phyloP scores from a whole-genome alignment of 208 protist genomes.

The Blastocrithidia nonstop region DNA sequence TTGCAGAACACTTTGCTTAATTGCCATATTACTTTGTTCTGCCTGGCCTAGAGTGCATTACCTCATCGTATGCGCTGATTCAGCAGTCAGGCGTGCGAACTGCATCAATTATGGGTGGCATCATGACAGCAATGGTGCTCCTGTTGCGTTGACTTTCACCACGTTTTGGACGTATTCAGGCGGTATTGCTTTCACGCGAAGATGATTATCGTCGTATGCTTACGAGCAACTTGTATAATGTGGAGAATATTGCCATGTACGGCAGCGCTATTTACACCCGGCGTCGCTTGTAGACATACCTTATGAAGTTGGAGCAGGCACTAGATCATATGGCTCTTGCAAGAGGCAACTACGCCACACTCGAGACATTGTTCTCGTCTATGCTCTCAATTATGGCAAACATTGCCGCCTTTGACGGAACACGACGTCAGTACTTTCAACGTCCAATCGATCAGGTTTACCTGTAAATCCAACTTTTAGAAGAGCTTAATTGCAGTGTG shows the following conservation, averaged over 20 bases:
- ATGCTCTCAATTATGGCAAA: slow-evolving; percentile 41
- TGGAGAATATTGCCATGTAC: slow-evolving; percentile 79
- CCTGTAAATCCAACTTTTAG: slow-evolving; percentile 63
- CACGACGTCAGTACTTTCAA: slow-evolving; percentile 13
- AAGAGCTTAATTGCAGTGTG: slow-evolving; percentile 64
- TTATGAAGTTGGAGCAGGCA: slow-evolving; percentile 35
- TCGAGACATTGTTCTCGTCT: slow-evolving; percentile 50
- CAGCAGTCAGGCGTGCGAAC: slow-evolving; percentile 26
- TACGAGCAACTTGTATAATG: slow-evolving; percentile 41
- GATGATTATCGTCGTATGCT: slow-evolving; percentile 73
- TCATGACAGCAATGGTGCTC: slow-evolving; percentile 31
- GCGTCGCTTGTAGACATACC: slow-evolving; percentile 33
- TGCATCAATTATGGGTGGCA: slow-evolving; percentile 23
- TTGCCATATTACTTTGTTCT: slow-evolving; percentile 82
- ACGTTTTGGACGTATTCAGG: slow-evolving; percentile 60
- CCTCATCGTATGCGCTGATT: slow-evolving; percentile 41
- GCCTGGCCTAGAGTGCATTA: slow-evolving; percentile 40
- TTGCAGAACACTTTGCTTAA: slow-evolving; percentile 82
- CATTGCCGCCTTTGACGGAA: slow-evolving; percentile 32
- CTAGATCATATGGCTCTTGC: slow-evolving; percentile 71
- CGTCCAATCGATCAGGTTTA: slow-evolving; percentile 45
- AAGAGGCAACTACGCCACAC: slow-evolving; percentile 50
- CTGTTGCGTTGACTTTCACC: slow-evolving; percentile 40
- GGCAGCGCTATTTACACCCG: slow-evolving; percentile 33
- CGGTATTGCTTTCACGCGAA: slow-evolving; percentile 47